Percentiles rank a stretch among this genome's conserved stretches.
These are phyloP conservation scores for Davidsoniella virescens DNA, from an alignment of 2,329 filamentous ascomycete species.

Conservation along the genomic window DNA sequence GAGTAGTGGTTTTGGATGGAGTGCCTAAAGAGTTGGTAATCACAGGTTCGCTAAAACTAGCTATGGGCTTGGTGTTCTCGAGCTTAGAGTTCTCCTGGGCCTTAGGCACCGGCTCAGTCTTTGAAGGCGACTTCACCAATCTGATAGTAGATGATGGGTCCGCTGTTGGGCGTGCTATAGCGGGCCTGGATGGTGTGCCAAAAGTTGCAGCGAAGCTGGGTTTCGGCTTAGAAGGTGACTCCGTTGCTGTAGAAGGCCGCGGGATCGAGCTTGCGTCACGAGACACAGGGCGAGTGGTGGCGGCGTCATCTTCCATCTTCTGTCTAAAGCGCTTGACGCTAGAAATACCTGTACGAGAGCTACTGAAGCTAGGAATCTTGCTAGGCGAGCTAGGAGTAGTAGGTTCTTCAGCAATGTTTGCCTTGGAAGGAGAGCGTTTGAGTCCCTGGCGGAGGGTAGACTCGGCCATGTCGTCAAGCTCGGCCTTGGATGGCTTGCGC, in stretches of 20 bases:
- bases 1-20: constrained; percentile 22
- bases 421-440: constrained; percentile 21
- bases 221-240: constrained; percentile 6
- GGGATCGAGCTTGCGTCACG: constrained; percentile 34
- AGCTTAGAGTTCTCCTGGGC: not conserved
- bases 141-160: constrained; percentile 17
- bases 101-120: constrained; percentile 20
- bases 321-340: constrained; percentile 58
- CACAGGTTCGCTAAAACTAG: not conserved
- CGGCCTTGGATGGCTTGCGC: constrained; percentile 36
- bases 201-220: not conserved
- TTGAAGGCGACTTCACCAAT: constrained; percentile 30
- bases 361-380: constrained; percentile 13
- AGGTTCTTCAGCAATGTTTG: constrained; percentile 20
- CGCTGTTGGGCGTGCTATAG: constrained; percentile 63
- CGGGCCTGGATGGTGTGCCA: constrained; percentile 31
- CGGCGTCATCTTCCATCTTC: constrained; percentile 50
- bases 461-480: constrained; percentile 42
- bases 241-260: constrained; percentile 27
- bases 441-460: constrained; percentile 20
- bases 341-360: constrained; percentile 16
- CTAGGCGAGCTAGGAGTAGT: constrained; percentile 1
- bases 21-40: constrained; percentile 18
- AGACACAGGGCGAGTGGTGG: constrained; percentile 44
- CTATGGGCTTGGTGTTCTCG: not conserved